These are phyloP conservation scores for Colletotrichum phormii DNA, from an alignment of 2,329 filamentous ascomycete species.

Conservation along the genomic window DNA sequence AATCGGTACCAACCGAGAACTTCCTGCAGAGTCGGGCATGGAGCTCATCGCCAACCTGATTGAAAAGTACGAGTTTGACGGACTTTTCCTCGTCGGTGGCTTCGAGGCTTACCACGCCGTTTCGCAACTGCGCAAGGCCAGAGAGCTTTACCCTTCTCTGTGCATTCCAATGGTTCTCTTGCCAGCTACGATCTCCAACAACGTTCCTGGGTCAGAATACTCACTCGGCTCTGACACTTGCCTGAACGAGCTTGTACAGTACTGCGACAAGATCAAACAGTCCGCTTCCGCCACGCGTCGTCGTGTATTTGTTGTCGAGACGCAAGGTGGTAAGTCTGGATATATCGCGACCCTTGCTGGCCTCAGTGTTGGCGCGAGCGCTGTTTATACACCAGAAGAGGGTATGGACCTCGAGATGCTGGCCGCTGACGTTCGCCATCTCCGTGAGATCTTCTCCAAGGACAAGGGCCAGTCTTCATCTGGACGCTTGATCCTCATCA, in stretches of 20 bases:
- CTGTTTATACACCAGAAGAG: conserved; percentile 97
- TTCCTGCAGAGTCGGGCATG: conserved; percentile 88
- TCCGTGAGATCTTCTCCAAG: conserved; percentile 85
- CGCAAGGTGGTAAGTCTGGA: conserved; percentile 92
- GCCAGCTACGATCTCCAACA: conserved; percentile 98
- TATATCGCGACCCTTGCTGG: conserved; percentile 94
- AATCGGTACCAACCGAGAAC: conserved; percentile 95
- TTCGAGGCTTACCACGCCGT: conserved; percentile 97
- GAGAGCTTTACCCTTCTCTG: conserved; percentile 82
- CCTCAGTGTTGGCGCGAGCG: conserved; percentile 89
- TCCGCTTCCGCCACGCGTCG: conserved; percentile 93
- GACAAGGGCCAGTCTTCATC: conserved; percentile 91
- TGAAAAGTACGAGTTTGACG: conserved; percentile 88
- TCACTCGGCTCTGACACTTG: conserved; percentile 97
- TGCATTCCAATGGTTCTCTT: conserved; percentile 93
- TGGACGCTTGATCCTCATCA: conserved; percentile 94
- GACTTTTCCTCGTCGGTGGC: conserved; percentile 90
- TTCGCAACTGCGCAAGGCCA: conserved; percentile 85
- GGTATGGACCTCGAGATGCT: conserved; percentile 95
- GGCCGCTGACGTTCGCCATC: conserved; percentile 86
- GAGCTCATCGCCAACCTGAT: conserved; percentile 85
- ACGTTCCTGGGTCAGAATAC: conserved; percentile 97
- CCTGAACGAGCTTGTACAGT: conserved; percentile 92
- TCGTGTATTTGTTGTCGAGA: conserved; percentile 97
- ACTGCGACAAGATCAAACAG: conserved; percentile 98